These are phyloP conservation scores for Verticillium albo-atrum DNA, from an alignment of 2,329 filamentous ascomycete species.

Conservation along the genomic window DNA sequence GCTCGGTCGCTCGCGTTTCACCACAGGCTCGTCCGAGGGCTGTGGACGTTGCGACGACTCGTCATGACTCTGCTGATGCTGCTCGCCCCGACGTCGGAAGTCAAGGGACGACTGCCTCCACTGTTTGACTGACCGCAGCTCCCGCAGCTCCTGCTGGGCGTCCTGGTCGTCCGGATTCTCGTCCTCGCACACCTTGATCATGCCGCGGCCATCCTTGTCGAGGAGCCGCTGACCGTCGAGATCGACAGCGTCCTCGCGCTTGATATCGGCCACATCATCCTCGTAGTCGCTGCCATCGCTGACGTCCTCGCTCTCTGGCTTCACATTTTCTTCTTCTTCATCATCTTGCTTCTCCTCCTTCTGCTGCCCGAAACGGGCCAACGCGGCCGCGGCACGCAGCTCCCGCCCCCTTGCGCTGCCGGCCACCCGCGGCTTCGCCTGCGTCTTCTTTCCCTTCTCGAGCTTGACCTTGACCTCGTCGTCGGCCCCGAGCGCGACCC, in stretches of 20 bases:
- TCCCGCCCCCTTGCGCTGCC: conserved; percentile 71
- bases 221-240: conserved; percentile 59
- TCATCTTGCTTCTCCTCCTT: conserved; percentile 44
- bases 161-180: conserved; percentile 54
- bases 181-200: conserved; percentile 73
- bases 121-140: conserved; percentile 46
- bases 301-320: conserved; percentile 28
- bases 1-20: conserved; percentile 1
- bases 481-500: conserved; percentile 65
- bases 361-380: conserved; percentile 65
- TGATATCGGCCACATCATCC: conserved; percentile 33
- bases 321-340: conserved; percentile 31
- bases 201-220: conserved; percentile 60
- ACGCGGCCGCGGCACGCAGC: conserved; percentile 68
- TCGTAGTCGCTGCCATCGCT: conserved; percentile 41
- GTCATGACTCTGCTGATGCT: neutral
- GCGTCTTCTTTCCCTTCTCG: conserved; percentile 59
- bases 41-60: neutral
- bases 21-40: neutral
- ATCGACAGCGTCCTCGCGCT: conserved; percentile 54
- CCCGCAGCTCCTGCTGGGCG: conserved; percentile 59
- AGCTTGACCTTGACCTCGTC: conserved; percentile 60
- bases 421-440: conserved; percentile 68
- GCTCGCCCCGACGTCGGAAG: neutral
- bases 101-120: conserved; percentile 12